These are phyloP conservation scores for Pseudogymnoascus sp. DNA, from an alignment of 2,329 filamentous ascomycete genomes.

Conservation along the genomic window DNA sequence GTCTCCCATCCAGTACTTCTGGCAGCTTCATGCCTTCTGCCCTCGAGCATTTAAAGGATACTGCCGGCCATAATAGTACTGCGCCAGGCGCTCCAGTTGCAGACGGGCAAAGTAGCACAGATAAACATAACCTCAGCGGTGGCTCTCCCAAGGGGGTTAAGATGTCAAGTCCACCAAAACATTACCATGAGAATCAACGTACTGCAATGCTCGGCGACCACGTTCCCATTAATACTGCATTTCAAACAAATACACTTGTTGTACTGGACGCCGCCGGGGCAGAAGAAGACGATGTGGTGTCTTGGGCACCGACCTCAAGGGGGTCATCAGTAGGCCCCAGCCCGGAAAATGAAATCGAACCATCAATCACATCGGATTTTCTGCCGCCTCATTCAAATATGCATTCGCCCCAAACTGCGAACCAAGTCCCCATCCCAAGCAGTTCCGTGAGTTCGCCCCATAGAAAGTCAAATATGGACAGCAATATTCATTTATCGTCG, in stretches of 20 bases:
- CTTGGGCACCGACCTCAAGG: neutral
- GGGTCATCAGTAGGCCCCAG: neutral
- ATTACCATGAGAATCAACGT: neutral
- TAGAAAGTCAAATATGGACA: neutral
- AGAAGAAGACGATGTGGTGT: neutral
- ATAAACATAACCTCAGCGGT: neutral
- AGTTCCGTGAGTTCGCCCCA: neutral
- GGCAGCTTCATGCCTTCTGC: neutral
- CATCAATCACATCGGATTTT: neutral
- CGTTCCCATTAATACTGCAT: neutral
- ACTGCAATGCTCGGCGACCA: neutral
- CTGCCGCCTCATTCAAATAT: neutral
- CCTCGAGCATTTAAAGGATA: neutral
- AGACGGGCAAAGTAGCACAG: neutral
- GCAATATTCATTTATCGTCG: neutral
- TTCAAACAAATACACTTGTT: neutral
- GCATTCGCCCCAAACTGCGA: neutral
- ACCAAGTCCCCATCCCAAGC: neutral
- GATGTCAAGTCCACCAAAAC: neutral
- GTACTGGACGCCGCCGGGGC: neutral
- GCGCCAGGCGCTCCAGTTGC: neutral
- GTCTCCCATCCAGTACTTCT: neutral
- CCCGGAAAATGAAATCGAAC: neutral
- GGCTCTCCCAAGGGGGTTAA: neutral
- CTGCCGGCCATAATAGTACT: neutral